Conservation (phyloP, 306 rosid genomes). For the Lathyrus oleraceus region DNA sequence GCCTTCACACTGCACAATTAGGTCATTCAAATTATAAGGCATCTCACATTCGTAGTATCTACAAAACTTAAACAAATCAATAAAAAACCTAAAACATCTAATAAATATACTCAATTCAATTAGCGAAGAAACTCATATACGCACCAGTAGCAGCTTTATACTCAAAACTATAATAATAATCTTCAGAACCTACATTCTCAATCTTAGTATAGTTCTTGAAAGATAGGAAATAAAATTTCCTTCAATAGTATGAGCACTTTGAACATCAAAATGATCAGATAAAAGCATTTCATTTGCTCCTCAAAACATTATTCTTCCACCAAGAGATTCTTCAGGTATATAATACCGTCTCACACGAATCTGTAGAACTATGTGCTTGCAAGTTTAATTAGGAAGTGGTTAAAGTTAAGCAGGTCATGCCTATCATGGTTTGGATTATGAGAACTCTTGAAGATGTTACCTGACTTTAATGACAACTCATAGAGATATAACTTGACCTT, state of each 20-base stretch:
- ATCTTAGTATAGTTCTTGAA: slow-evolving; percentile 85
- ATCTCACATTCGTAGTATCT: slow-evolving; percentile 93
- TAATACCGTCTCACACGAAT: slow-evolving; percentile 84
- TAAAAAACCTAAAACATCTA: background rate
- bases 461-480: too few relatives aligned
- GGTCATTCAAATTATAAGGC: slow-evolving; percentile 94
- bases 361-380: background rate
- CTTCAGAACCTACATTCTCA: slow-evolving; percentile 82
- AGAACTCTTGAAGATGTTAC: too few relatives aligned
- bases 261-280: slow-evolving; percentile 76
- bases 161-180: slow-evolving; percentile 82
- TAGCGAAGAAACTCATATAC: slow-evolving; percentile 60
- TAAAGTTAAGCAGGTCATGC: too few relatives aligned
- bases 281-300: slow-evolving; percentile 78
- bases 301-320: slow-evolving; percentile 81
- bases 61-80: slow-evolving; percentile 35
- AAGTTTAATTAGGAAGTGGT: too few relatives aligned
- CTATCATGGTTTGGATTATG: too few relatives aligned
- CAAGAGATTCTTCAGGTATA: slow-evolving; percentile 85
- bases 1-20: slow-evolving; percentile 93
- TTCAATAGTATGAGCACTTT: slow-evolving; percentile 86
- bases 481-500: too few relatives aligned
- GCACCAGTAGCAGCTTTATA: slow-evolving; percentile 89
- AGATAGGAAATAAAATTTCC: slow-evolving; percentile 71
- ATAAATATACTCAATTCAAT: slow-evolving; percentile 3